These are phyloP conservation scores for Halophytophthora batemanensis DNA, from an alignment of 352 stramenopile species.

Conservation along the genomic window DNA sequence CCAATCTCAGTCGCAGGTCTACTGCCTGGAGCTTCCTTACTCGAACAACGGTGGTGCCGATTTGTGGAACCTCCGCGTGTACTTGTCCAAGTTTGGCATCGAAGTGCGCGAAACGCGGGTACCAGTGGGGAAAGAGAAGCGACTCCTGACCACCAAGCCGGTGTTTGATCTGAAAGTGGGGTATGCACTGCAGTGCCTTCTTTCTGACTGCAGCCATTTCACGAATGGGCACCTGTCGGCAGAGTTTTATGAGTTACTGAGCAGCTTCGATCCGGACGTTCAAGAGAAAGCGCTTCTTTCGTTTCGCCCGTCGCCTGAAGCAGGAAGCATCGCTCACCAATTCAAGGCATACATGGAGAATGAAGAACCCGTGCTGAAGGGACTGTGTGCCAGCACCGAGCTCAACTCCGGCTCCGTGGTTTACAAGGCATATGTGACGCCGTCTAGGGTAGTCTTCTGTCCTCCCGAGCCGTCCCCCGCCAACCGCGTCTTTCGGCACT, in stretches of 20 bases:
- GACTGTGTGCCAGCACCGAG: conserved; percentile 14
- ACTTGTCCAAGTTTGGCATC: conserved; percentile 44
- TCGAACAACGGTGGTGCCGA: conserved; percentile 11
- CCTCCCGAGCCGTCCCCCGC: conserved; percentile 40
- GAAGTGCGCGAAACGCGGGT: conserved; percentile 51
- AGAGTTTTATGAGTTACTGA: conserved; percentile 37
- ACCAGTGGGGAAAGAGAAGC: conserved; percentile 5
- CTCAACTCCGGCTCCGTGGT: conserved; percentile 27
- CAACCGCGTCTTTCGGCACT: conserved; percentile 74
- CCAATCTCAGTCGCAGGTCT: conserved; percentile 41
- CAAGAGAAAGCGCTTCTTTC: conserved; percentile 45
- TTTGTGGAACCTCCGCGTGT: conserved; percentile 44
- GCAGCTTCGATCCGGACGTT: conserved; percentile 24
- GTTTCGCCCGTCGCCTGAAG: conserved; percentile 26
- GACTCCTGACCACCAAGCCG: background rate
- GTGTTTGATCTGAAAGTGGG: conserved; percentile 29
- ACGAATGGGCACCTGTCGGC: conserved; percentile 36
- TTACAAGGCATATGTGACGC: conserved; percentile 66
- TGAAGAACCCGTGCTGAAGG: conserved; percentile 27
- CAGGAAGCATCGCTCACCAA: conserved; percentile 23
- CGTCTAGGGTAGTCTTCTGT: conserved; percentile 63
- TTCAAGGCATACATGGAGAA: conserved; percentile 36
- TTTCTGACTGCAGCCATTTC: conserved; percentile 44
- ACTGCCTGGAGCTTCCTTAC: conserved; percentile 22
- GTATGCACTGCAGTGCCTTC: conserved; percentile 52